Conservation (phyloP, 495 filamentous ascomycete genomes). For the Daldinia childiae region DNA sequence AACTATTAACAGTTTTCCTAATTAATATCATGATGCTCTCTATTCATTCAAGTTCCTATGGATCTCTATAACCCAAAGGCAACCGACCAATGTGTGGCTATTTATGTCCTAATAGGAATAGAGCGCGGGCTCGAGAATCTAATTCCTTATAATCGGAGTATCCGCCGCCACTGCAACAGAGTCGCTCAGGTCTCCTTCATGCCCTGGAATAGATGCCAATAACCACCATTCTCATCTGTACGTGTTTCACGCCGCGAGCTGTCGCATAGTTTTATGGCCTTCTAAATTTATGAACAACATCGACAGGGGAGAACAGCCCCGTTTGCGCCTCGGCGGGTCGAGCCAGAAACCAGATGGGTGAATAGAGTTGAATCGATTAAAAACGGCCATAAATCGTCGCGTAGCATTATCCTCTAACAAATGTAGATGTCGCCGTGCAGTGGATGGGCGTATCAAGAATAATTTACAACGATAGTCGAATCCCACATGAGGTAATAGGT, state of each 20-base stretch:
- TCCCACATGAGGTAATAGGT: constrained; percentile 11
- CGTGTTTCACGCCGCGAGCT: constrained; percentile 22
- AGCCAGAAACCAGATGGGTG: constrained; percentile 28
- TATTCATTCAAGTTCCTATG: constrained; percentile 38
- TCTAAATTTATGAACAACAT: constrained; percentile 17
- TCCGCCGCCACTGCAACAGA: not conserved
- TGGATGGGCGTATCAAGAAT: constrained; percentile 45
- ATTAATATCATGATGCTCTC: constrained; percentile 24
- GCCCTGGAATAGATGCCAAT: constrained; percentile 24
- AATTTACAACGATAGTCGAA: constrained; percentile 36
- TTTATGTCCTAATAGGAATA: constrained; percentile 19
- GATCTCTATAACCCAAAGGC: constrained; percentile 34
- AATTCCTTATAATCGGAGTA: constrained; percentile 4
- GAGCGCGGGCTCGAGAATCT: constrained; percentile 17
- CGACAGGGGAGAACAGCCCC: constrained; percentile 4
- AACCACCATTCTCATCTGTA: constrained; percentile 27
- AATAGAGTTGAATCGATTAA: constrained; percentile 29
- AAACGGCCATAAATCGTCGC: constrained; percentile 43
- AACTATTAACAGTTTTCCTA: not conserved
- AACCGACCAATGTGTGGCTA: constrained; percentile 19
- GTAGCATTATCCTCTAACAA: constrained; percentile 50
- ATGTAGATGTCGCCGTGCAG: constrained; percentile 55
- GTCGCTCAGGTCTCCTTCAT: constrained; percentile 15
- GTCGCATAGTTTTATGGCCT: not conserved
- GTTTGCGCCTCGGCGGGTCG: constrained; percentile 9